Evolutionary conservation across 352 stramenopile species (phyloP).

Genomic region (Aphanomyces cochlioides): DNA sequence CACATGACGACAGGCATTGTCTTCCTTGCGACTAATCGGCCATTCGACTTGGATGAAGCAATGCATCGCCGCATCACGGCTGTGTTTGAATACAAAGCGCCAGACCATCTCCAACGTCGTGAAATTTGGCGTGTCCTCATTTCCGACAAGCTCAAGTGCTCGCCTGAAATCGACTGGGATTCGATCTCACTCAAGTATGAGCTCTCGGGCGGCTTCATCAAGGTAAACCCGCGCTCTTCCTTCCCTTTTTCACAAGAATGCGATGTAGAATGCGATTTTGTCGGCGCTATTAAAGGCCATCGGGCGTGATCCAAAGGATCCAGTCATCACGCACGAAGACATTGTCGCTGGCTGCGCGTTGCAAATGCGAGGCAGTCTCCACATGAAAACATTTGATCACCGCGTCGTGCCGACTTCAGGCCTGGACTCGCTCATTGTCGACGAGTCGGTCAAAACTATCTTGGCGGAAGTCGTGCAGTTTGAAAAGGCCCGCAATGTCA

Average conservation of each 20-base stretch:
- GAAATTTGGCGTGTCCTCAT: conserved; percentile 84
- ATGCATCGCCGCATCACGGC: conserved; percentile 88
- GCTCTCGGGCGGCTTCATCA: conserved; percentile 87
- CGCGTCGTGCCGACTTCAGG: conserved; percentile 73
- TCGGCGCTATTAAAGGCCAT: conserved; percentile 79
- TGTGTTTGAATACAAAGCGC: conserved; percentile 85
- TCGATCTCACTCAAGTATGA: conserved; percentile 84
- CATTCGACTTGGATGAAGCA: conserved; percentile 84
- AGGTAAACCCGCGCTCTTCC: conserved; percentile 31
- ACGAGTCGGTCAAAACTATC: conserved; percentile 59
- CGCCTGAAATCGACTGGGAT: conserved; percentile 76
- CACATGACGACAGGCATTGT: conserved; percentile 58
- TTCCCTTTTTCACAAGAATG: neutral
- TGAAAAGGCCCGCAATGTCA: conserved; percentile 79
- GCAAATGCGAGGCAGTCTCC: conserved; percentile 83
- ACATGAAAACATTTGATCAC: conserved; percentile 88
- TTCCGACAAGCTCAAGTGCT: conserved; percentile 46
- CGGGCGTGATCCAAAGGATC: conserved; percentile 46
- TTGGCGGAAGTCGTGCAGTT: conserved; percentile 71
- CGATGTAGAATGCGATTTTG: conserved; percentile 69
- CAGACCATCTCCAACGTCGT: conserved; percentile 73
- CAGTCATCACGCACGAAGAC: conserved; percentile 71
- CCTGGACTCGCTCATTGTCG: conserved; percentile 68
- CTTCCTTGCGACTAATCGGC: conserved; percentile 85
- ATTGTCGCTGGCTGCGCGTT: conserved; percentile 75